Conservation (phyloP, 768 basidiomycete genomes). For the Auriscalpium vulgare region DNA sequence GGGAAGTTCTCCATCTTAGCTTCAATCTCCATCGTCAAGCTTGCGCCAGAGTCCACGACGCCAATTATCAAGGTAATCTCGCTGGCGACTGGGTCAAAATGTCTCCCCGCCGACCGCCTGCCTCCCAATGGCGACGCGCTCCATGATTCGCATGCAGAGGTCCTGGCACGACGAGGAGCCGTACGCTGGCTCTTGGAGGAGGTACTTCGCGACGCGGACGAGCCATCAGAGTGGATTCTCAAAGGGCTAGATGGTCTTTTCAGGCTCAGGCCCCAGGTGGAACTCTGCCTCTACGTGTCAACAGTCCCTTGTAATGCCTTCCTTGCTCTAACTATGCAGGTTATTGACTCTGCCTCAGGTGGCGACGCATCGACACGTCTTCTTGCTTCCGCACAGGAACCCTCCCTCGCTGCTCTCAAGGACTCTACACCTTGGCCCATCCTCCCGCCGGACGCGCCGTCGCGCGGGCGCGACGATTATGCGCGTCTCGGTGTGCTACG, state of each 20-base stretch:
- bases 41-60: conserved; percentile 9
- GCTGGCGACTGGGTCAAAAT: conserved; percentile 80
- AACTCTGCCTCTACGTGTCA: conserved; percentile 70
- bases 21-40: conserved; percentile 39
- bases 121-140: conserved; percentile 67
- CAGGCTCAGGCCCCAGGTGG: conserved; percentile 36
- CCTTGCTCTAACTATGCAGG: not conserved
- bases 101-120: conserved; percentile 56
- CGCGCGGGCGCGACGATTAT: conserved; percentile 81
- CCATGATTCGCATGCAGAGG: conserved; percentile 89
- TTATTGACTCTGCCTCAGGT: conserved; percentile 29
- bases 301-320: conserved; percentile 46
- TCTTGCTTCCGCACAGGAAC: conserved; percentile 68
- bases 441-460: conserved; percentile 31
- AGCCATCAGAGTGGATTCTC: conserved; percentile 43
- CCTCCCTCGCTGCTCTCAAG: conserved; percentile 64
- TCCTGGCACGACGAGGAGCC: conserved; percentile 77
- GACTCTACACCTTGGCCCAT: conserved; percentile 30
- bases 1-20: conserved; percentile 62
- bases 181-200: conserved; percentile 78
- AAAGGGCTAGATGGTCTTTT: conserved; percentile 32
- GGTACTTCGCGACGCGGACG: conserved; percentile 29
- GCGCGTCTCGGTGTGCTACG: conserved; percentile 66
- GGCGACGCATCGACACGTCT: conserved; percentile 84
- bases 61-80: conserved; percentile 47